Base-by-base conservation (phyloP, 2,329 filamentous ascomycete species). In the Domatiomyces catenatus region DNA sequence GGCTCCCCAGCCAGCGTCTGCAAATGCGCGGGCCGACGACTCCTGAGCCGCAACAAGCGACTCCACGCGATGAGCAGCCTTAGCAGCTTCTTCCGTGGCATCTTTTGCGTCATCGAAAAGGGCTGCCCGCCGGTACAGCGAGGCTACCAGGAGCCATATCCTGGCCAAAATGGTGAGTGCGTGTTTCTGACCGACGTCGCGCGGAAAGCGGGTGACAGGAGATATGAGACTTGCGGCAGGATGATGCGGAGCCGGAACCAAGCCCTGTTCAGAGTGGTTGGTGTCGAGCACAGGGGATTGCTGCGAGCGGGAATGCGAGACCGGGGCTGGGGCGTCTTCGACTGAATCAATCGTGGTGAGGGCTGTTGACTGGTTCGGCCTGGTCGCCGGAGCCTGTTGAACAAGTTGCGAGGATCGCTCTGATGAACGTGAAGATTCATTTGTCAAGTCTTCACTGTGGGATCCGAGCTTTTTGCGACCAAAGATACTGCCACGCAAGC, bases 141-240 rank as follows among this genome's bases (percentile, higher is more conserved):
- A 84, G 1, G 87, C 84, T 54, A 95, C 87, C 63, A 92, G 83
- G 7, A 95, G 73, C 92, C 92, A 98, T 28, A 95, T 81, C 57
- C 83, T 83, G 18, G 88, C 71, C 15, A 98, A 67, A 8, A 81
- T 62, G 3, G 71, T 71, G 10, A 79, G 68, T 15, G 72, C 75
- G 52, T 79, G 75, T 49, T 73, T 74, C 48, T 76, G 71, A 47
- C 73, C 70, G 54, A 77, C 72, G 7, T 70, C 54, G 18, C 67
- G 64, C 1, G 74, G 68, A 51, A 78, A 76, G 48, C 69, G 70
- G 42, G 75, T 72, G 26, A 73, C 46, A 61, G 8, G 68, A 32
- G 20, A 18, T 2, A 12, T 15, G 32, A 39, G 32, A 2, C 15
- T 15, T 5, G 32, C 32, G 15, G 2, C 15, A 20, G 62, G 18